Percentiles rank a stretch among this genome's conserved stretches.
These are phyloP conservation scores for Beauveria scarabaeidicola DNA, from an alignment of 2,329 filamentous ascomycete genomes.

Conservation along the genomic window DNA sequence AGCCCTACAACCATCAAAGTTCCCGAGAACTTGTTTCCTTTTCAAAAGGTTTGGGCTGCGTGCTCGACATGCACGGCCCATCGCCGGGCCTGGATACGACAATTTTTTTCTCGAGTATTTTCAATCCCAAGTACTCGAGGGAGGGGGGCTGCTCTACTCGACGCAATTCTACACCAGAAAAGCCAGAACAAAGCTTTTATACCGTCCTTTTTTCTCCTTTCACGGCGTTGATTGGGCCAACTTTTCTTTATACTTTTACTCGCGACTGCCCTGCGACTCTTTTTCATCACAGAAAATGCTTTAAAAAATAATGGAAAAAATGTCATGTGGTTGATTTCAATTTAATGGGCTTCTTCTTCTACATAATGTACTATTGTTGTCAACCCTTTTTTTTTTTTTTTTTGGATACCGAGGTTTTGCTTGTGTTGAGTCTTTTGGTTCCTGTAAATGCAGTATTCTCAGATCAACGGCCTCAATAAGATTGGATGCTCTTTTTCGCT, in stretches of 20 bases:
- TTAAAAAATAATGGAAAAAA: background rate
- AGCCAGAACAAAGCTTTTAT: too few species aligned
- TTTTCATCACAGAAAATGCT: background rate
- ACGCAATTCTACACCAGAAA: too few species aligned
- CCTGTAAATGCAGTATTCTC: background rate
- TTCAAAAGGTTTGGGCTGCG: too few species aligned
- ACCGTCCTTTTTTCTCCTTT: too few species aligned
- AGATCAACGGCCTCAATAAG: conserved; percentile 3
- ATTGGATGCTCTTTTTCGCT: background rate
- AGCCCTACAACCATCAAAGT: too few species aligned
- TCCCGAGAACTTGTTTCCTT: too few species aligned
- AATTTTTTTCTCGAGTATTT: too few species aligned
- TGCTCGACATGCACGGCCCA: too few species aligned
- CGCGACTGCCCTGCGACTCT: background rate
- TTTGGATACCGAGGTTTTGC: background rate
- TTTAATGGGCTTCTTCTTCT: background rate
- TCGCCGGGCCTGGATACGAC: too few species aligned
- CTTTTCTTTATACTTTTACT: background rate
- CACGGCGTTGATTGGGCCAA: background rate
- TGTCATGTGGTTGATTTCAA: background rate
- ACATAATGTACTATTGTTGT: conserved; percentile 1
- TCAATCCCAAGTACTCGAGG: too few species aligned
- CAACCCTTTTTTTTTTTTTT: background rate
- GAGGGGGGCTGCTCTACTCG: too few species aligned
- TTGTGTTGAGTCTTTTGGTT: background rate